Evolutionary conservation across 1,139 yeast species (phyloP), one percentile per base, ranked within the genome.

Genomic region (Sugiyamaella paludigena): DNA sequence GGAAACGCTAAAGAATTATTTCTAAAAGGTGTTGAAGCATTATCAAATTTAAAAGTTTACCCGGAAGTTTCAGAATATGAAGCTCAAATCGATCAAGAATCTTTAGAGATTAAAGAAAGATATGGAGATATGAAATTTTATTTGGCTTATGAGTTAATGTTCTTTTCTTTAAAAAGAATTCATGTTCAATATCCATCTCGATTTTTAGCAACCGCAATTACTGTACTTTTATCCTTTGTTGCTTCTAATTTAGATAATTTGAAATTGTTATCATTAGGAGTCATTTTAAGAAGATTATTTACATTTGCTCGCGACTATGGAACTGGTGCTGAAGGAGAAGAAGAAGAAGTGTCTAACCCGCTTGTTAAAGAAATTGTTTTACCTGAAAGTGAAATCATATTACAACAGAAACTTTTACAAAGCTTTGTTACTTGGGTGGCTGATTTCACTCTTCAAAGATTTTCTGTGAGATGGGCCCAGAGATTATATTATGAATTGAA

Each of bases 1-100:
- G 96, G 96, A 7, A 87, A 86, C 61, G 81, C 91, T 10, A 87
- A 87, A 61, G 96, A 88, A 66, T 67, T 88, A 51, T 78, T 87
- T 45, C 67, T 89, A 50, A 82, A 84, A 56, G 69, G 79, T 12
- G 81, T 86, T 62, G 96, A 88, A 61, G 60, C 84, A 33, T 62
- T 87, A 27, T 61, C 75, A 5, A 55, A 67, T 1, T 42, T 43
- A 27, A 43, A 54, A 26, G 54, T 44, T 4, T 60, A 59, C 9
- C 55, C 54, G 2, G 58, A 50, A 2, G 54, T 50, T n/a, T 44
- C 44, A 7, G 35, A 26, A n/a, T 47, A 28, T 8, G 51, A 46
- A 36, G 58, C 57, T 56, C 30, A 52, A 32, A 41, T 45, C 6
- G 37, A 16, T n/a, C 9, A 31, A 16, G 31, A 11, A 30, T 5